Percentiles rank a stretch among this genome's conserved stretches.
These are phyloP conservation scores for Tylopilus intermedius DNA, from an alignment of 768 basidiomycete genomes.

Conservation along the genomic window DNA sequence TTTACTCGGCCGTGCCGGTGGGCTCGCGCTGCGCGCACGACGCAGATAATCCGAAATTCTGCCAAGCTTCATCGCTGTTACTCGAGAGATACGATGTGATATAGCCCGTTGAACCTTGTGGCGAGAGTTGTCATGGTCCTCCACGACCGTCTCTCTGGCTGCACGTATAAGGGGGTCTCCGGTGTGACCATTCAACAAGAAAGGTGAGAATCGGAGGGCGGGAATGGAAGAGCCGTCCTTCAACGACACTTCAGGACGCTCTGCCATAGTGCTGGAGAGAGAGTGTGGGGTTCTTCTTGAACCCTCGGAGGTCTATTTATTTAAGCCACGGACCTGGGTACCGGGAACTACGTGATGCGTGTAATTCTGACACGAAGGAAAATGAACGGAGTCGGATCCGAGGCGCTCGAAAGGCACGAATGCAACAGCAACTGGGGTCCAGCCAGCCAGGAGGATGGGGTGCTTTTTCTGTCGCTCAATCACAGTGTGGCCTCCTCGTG, in stretches of 20 bases:
- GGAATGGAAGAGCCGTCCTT: slow-evolving; percentile 13
- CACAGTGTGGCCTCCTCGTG: background rate
- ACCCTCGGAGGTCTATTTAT: background rate
- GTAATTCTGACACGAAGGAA: background rate
- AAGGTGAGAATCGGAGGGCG: slow-evolving; percentile 36
- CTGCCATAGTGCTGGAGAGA: slow-evolving; percentile 8
- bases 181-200: slow-evolving; percentile 30
- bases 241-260: background rate
- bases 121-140: background rate
- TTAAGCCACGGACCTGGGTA: background rate
- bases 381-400: background rate
- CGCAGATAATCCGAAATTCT: slow-evolving; percentile 24
- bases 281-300: background rate
- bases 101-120: slow-evolving; percentile 30
- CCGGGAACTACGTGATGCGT: background rate
- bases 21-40: slow-evolving; percentile 10
- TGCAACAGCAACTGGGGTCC: background rate
- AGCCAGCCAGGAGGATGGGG: background rate
- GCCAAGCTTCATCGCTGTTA: slow-evolving; percentile 27
- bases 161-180: slow-evolving; percentile 16
- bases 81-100: slow-evolving; percentile 33
- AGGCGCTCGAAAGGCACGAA: background rate
- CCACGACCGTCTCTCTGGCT: slow-evolving; percentile 5
- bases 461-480: background rate
- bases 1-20: background rate